Conservation (phyloP, 345 rosid genomes). For the Cardiospermum halicacabum region DNA sequence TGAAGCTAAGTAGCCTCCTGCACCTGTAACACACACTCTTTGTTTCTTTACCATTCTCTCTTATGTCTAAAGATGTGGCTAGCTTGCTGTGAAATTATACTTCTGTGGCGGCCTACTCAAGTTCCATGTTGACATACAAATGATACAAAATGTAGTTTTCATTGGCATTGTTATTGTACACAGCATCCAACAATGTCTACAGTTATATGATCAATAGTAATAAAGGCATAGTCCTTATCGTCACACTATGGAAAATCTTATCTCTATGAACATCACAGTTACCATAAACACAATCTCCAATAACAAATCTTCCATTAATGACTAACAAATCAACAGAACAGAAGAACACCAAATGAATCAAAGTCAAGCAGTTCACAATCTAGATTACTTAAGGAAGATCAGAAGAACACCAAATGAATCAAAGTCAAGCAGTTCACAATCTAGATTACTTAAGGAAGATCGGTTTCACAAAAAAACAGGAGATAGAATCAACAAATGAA, state of each 20-base stretch:
- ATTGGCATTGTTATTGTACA: too few species aligned
- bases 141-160: background rate
- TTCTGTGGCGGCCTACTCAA: background rate
- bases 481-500: background rate
- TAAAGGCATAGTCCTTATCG: background rate
- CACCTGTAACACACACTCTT: constrained; percentile 53
- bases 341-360: too few species aligned
- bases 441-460: too few species aligned
- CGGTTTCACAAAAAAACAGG: too few species aligned
- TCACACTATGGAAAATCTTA: too few species aligned
- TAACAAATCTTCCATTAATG: constrained; percentile 3
- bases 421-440: too few species aligned
- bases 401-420: too few species aligned
- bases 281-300: constrained; percentile 10
- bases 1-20: constrained; percentile 52
- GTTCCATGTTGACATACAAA: background rate
- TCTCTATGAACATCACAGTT: constrained; percentile 4
- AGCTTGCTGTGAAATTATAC: constrained; percentile 7
- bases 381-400: too few species aligned
- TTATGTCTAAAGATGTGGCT: background rate
- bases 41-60: constrained; percentile 18
- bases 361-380: too few species aligned
- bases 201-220: too few species aligned
- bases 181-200: too few species aligned
- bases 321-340: background rate